Evolutionary conservation across 2,329 filamentous ascomycete species (phyloP).

Genomic region (Colletotrichum australisinense): DNA sequence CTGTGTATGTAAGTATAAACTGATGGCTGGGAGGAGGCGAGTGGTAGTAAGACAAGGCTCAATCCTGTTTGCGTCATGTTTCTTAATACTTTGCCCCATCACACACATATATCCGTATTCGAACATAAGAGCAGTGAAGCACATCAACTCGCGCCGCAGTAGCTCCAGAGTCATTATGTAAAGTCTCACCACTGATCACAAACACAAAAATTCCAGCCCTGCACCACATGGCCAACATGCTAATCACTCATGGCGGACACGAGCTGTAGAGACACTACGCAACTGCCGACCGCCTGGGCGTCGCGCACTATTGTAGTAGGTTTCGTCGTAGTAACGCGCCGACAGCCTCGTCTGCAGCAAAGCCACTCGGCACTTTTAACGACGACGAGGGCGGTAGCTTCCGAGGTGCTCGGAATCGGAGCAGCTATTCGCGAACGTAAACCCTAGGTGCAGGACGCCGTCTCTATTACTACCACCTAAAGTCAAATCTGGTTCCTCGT

Average conservation of each 20-base stretch:
- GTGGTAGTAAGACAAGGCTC: neutral
- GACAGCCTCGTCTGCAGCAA: neutral
- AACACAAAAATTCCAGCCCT: neutral
- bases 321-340: conserved; percentile 23
- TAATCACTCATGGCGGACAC: conserved; percentile 27
- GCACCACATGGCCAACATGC: conserved; percentile 35
- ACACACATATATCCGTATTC: neutral
- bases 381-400: neutral
- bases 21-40: neutral
- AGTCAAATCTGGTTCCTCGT: neutral
- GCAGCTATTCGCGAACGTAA: neutral
- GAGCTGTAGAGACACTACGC: conserved; percentile 22
- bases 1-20: neutral
- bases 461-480: neutral
- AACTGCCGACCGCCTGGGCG: conserved; percentile 24
- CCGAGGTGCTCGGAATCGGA: neutral
- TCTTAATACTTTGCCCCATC: neutral
- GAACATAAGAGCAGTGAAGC: neutral
- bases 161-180: neutral
- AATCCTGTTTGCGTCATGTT: conserved; percentile 5
- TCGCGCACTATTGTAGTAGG: conserved; percentile 10
- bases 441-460: neutral
- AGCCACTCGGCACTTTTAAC: neutral
- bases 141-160: neutral
- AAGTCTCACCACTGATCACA: conserved; percentile 6